Evolutionary conservation across 768 basidiomycete species (phyloP).

Genomic region (Suillus subaureus): DNA sequence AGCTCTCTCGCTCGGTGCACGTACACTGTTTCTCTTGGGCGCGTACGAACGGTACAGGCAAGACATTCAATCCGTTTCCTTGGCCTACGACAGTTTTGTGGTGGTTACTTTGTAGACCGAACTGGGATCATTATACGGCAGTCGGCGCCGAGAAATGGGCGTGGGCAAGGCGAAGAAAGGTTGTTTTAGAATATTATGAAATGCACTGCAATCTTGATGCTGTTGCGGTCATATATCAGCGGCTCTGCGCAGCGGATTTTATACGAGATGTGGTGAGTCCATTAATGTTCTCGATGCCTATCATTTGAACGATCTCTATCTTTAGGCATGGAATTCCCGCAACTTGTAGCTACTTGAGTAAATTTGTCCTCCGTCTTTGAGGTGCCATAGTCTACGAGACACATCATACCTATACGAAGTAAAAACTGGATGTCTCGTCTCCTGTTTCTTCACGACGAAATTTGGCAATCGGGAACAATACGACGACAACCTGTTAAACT

Average conservation of each 20-base stretch:
- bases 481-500: neutral
- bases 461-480: neutral
- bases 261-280: neutral
- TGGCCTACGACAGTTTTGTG: constrained; percentile 36
- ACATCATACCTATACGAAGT: neutral
- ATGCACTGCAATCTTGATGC: constrained; percentile 1
- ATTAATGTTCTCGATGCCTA: neutral
- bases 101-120: constrained; percentile 37
- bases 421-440: neutral
- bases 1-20: constrained; percentile 23
- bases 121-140: constrained; percentile 36
- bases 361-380: neutral
- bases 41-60: constrained; percentile 38
- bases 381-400: neutral
- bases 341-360: neutral
- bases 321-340: neutral
- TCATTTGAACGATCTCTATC: neutral
- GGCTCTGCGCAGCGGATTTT: constrained; percentile 4
- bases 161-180: constrained; percentile 11
- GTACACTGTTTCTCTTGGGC: constrained; percentile 44
- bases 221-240: constrained; percentile 13
- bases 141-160: constrained; percentile 44
- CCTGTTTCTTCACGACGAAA: neutral
- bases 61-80: constrained; percentile 42
- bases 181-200: constrained; percentile 9